Base-by-base conservation (phyloP, 441 rosid genomes). In the Gossypium gossypioides region DNA sequence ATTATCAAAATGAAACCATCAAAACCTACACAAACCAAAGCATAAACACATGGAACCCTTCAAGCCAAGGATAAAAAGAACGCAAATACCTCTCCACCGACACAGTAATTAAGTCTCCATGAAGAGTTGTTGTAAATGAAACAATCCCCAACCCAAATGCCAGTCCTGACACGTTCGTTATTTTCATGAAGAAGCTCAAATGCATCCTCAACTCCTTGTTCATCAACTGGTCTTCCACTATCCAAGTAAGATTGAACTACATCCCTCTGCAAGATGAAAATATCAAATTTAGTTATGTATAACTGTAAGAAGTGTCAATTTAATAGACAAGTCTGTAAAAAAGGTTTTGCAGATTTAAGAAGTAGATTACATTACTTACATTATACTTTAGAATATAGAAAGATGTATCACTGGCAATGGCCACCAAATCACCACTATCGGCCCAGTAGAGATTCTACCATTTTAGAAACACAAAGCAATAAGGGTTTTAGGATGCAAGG, bases 121-220 rank as follows among this genome's bases (percentile, higher is more conserved):
- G 98, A 83, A 40, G 97, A 86, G 84, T 92, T 92, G 76, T 87
- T 95, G 81, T 92, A 95, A 77, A 95, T 95, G 76, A 95, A 95
- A 83, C 99, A 95, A 79, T 95, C 99, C 67, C 99, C 99, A 80
- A 95, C 98, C 99, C 99, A 95, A 58, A 95, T 74, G 50, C 98
- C 98, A 73, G 98, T 92, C 80, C 99, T 86, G 64, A 88, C 96
- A 76, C 99, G 98, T 77, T 95, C 99, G 85, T 87, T 92, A 78
- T 88, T 87, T 84, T 95, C 98, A 81, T 91, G 92, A 65, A 92
- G 98, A 82, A 89, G 97, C 86, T 92, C 99, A 85, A 95, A 95
- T 19, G 99, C 97, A 81, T 95, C 98, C 75, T 91, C 99, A 74
- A 92, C 92, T 73, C 99, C 99, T 84, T 95, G 90, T 72, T 95